phyloP scores from a whole-genome alignment of 148 eudicot species.

The Rhododendron ferrugineum region DNA sequence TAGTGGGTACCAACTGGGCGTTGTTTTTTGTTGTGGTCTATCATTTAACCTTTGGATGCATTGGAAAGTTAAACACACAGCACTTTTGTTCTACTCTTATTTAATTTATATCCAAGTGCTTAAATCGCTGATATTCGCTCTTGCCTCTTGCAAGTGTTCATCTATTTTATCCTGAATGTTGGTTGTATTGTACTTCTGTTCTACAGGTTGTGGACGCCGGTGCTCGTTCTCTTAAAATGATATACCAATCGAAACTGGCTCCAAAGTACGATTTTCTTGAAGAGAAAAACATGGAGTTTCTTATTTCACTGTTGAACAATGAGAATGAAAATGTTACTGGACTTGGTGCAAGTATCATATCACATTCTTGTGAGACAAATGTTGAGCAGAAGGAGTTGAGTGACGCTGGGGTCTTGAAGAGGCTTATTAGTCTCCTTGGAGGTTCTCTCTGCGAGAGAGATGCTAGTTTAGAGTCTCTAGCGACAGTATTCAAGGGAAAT shows the following conservation, averaged over 20 bases:
- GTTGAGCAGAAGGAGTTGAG: constrained; percentile 62
- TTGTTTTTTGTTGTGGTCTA: neutral
- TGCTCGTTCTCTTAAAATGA: constrained; percentile 89
- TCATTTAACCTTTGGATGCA: neutral
- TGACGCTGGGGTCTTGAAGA: constrained; percentile 74
- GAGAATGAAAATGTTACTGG: constrained; percentile 84
- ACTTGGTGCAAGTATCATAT: constrained; percentile 86
- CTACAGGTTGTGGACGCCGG: constrained; percentile 87
- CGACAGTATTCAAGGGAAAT: constrained; percentile 58
- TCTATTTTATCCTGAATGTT: neutral
- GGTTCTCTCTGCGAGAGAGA: constrained; percentile 82
- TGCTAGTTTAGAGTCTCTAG: constrained; percentile 85
- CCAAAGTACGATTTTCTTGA: constrained; percentile 77
- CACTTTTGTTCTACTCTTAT: neutral
- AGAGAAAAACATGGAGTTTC: constrained; percentile 60
- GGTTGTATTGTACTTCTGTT: neutral
- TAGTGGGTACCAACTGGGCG: no score
- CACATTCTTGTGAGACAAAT: constrained; percentile 74
- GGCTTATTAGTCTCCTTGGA: constrained; percentile 63
- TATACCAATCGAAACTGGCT: constrained; percentile 85
- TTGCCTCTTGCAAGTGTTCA: neutral
- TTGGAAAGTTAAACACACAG: neutral
- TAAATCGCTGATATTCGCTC: neutral
- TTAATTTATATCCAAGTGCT: neutral
- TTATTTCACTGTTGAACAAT: constrained; percentile 65